Percentiles rank a stretch among this genome's conserved stretches.
Conservation (phyloP, 352 stramenopile genomes). For the Phytophthora hybrid region DNA sequence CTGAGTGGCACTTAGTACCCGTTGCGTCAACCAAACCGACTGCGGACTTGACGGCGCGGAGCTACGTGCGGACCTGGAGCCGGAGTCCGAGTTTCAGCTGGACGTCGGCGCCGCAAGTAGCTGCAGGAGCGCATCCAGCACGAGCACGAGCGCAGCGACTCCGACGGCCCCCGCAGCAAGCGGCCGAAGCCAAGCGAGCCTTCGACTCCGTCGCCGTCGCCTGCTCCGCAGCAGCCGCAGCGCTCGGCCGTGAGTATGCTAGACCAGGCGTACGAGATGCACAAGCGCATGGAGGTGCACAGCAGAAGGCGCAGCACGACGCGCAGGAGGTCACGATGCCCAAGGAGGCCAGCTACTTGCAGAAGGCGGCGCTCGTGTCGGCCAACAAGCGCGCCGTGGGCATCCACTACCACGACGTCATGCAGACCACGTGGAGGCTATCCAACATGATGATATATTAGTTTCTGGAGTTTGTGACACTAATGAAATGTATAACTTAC, state of each 20-base stretch:
- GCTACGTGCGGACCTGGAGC: no score
- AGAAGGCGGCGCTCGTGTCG: slow-evolving; percentile 96
- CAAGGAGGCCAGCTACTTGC: slow-evolving; percentile 95
- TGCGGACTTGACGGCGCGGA: no score
- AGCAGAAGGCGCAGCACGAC: slow-evolving; percentile 84
- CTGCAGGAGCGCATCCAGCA: slow-evolving; percentile 63
- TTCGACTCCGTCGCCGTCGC: neutral
- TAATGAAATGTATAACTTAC: no score
- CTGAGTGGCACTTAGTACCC: no score
- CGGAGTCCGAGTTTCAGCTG: no score
- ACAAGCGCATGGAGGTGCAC: slow-evolving; percentile 76
- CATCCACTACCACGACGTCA: slow-evolving; percentile 89
- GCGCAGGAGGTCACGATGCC: slow-evolving; percentile 94
- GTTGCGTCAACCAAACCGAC: no score
- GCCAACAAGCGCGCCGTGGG: slow-evolving; percentile 93
- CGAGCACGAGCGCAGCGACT: slow-evolving; percentile 43
- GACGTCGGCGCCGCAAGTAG: slow-evolving; percentile 56
- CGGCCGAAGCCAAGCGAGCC: slow-evolving; percentile 13
- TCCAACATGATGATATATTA: no score
- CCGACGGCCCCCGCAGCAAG: slow-evolving; percentile 34
- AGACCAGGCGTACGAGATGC: slow-evolving; percentile 88
- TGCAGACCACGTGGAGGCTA: slow-evolving; percentile 94
- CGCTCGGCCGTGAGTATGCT: slow-evolving; percentile 76
- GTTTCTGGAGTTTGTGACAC: no score
- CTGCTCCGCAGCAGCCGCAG: slow-evolving; percentile 9